Percentiles rank a stretch among this genome's conserved stretches.
Conservation (phyloP, 176 grass and related monocot species). For the Oryza coarctata region DNA sequence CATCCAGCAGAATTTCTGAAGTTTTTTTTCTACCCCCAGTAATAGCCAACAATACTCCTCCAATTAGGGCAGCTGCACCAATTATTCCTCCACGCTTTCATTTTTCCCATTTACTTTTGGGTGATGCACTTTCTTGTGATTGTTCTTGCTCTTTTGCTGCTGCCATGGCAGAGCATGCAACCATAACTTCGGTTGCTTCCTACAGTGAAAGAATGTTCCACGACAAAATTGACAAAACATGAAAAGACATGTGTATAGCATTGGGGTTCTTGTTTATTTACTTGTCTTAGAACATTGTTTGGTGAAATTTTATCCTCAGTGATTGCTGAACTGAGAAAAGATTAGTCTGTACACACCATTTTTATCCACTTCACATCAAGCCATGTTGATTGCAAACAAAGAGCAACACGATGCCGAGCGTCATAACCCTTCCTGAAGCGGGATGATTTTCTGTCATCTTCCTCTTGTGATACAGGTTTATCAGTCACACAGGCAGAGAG, state of each 20-base stretch:
- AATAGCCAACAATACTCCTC: conserved; percentile 83
- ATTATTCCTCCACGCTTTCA: conserved; percentile 94
- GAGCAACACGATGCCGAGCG: conserved; percentile 79
- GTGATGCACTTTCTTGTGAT: conserved; percentile 47
- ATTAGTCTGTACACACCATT: conserved; percentile 57
- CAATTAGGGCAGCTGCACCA: conserved; percentile 87
- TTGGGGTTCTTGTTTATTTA: neutral
- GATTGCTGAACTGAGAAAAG: neutral
- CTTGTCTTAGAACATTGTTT: neutral
- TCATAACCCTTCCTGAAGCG: conserved; percentile 88
- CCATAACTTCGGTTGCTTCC: conserved; percentile 93
- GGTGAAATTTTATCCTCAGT: too few relatives aligned
- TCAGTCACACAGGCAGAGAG: conserved; percentile 86
- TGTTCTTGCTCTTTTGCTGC: conserved; percentile 78
- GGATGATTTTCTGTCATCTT: conserved; percentile 60
- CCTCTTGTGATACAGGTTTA: conserved; percentile 54
- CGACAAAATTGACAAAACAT: neutral
- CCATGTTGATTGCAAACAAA: conserved; percentile 76
- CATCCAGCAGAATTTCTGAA: neutral
- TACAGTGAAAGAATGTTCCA: conserved; percentile 31
- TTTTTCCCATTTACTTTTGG: conserved; percentile 78
- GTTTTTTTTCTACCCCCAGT: conserved; percentile 59
- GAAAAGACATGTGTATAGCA: neutral
- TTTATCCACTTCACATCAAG: conserved; percentile 89
- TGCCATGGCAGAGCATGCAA: conserved; percentile 95